phyloP scores from a whole-genome alignment of 768 basidiomycete species.

The Podaxis rugospora region DNA sequence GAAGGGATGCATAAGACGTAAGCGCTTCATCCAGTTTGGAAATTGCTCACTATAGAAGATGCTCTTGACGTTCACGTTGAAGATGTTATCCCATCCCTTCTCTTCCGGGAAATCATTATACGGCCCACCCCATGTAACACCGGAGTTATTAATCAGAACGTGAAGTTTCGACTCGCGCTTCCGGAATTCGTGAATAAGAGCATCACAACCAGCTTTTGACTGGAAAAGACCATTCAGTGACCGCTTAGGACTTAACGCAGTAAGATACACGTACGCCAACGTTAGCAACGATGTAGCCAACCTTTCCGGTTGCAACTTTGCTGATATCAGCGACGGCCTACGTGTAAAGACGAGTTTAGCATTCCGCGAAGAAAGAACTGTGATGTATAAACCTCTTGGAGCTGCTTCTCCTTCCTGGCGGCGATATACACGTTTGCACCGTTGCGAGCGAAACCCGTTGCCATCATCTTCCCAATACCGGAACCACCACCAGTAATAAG shows the following conservation, averaged over 20 bases:
- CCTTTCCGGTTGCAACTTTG: slow-evolving; percentile 52
- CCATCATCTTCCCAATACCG: slow-evolving; percentile 84
- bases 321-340: slow-evolving; percentile 59
- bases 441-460: slow-evolving; percentile 76
- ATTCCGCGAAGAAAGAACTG: neutral
- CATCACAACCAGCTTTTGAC: slow-evolving; percentile 78
- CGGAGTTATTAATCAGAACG: slow-evolving; percentile 82
- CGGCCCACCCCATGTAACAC: slow-evolving; percentile 75
- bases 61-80: slow-evolving; percentile 82
- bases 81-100: slow-evolving; percentile 82
- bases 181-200: slow-evolving; percentile 63
- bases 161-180: slow-evolving; percentile 70
- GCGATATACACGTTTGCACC: slow-evolving; percentile 91
- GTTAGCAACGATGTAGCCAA: slow-evolving; percentile 73
- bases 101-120: slow-evolving; percentile 71
- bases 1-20: neutral
- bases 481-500: slow-evolving; percentile 82
- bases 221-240: slow-evolving; percentile 20
- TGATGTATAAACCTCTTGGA: slow-evolving; percentile 53
- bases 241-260: neutral
- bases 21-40: neutral
- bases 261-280: slow-evolving; percentile 48
- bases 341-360: neutral
- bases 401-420: slow-evolving; percentile 72
- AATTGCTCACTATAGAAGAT: slow-evolving; percentile 66